These are phyloP conservation scores for Leccinellum rugosiceps DNA, from an alignment of 768 basidiomycete species.

Conservation along the genomic window DNA sequence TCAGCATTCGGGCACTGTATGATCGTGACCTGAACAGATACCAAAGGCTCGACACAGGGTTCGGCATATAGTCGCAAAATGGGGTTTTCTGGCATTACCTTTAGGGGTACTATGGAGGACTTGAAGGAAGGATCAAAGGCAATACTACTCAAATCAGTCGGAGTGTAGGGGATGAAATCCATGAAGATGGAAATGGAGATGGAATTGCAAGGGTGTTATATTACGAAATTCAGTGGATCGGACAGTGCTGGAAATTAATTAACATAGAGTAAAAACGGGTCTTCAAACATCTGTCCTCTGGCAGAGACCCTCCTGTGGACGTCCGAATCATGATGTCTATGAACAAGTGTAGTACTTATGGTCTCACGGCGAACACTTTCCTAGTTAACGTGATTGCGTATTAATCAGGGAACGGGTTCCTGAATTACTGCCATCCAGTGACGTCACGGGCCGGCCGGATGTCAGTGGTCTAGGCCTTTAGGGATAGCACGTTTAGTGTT, in stretches of 20 bases:
- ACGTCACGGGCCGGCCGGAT: no score
- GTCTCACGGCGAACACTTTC: no score
- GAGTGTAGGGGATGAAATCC: no score
- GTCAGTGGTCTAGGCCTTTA: no score
- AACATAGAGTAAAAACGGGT: neutral
- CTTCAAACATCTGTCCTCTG: neutral
- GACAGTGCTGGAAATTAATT: neutral
- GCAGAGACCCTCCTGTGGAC: neutral
- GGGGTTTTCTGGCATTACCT: neutral
- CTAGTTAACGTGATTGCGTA: no score
- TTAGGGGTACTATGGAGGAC: neutral
- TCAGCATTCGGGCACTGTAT: neutral
- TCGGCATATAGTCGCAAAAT: neutral
- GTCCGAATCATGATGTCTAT: no score
- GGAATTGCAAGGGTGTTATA: neutral
- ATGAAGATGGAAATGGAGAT: neutral
- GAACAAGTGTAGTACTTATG: neutral
- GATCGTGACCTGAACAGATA: neutral
- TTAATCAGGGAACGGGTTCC: no score
- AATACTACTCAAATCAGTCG: neutral
- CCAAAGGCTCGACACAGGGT: neutral
- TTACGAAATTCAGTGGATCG: neutral
- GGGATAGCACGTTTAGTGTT: no score
- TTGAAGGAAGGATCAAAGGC: neutral
- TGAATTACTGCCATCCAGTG: no score